Evolutionary conservation across 257 asterid species (phyloP).

Genomic region (Salvia splendens): DNA sequence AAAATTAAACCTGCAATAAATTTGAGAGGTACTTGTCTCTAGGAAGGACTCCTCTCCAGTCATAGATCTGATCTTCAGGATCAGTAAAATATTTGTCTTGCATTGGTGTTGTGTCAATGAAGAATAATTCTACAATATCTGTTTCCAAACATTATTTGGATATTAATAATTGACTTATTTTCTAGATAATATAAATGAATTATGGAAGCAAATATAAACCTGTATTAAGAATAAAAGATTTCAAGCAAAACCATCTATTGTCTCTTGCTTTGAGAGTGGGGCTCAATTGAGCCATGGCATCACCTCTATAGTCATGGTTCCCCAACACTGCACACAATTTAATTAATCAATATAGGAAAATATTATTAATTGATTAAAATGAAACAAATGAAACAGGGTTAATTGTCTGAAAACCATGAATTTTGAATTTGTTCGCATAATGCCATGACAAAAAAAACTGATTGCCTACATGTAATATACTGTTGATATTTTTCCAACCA

Average conservation of each 20-base stretch:
- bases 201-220: slow-evolving; percentile 18
- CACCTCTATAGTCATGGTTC: slow-evolving; percentile 83
- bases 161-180: neutral
- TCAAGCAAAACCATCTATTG: slow-evolving; percentile 64
- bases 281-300: slow-evolving; percentile 70
- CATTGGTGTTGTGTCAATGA: slow-evolving; percentile 78
- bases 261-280: slow-evolving; percentile 54
- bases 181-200: too few relatives aligned
- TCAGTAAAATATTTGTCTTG: slow-evolving; percentile 56
- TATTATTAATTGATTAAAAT: neutral
- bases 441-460: too few relatives aligned
- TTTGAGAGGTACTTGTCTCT: slow-evolving; percentile 48
- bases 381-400: too few relatives aligned
- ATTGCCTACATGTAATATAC: too few relatives aligned
- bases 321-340: slow-evolving; percentile 52
- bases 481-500: too few relatives aligned
- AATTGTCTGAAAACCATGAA: too few relatives aligned
- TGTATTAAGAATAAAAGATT: slow-evolving; percentile 50
- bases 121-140: slow-evolving; percentile 71
- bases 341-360: neutral
- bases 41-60: slow-evolving; percentile 70
- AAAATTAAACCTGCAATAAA: slow-evolving; percentile 40
- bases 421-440: too few relatives aligned
- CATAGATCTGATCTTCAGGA: slow-evolving; percentile 57
- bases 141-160: slow-evolving; percentile 1